Evolutionary conservation across 2,329 filamentous ascomycete species (phyloP), one percentile per base, ranked within the genome.

Genomic region (Microsporum canis): DNA sequence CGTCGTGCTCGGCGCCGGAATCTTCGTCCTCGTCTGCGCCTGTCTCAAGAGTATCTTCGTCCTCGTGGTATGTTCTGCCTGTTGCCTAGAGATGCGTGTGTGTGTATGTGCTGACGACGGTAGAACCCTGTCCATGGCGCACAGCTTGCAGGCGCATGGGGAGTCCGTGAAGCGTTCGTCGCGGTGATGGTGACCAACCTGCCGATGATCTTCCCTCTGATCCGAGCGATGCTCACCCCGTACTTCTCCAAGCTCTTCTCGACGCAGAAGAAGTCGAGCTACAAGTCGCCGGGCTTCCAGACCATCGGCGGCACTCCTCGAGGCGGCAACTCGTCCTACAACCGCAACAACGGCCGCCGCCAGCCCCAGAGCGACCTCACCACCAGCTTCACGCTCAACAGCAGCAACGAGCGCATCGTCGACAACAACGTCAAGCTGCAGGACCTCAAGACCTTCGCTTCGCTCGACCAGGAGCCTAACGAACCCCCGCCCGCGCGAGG

Each of bases 21-120:
- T 79, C 10, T 83, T 84, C 65, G 78, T 83, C 56, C 82, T 81
- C 65, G 75, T 79, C 45, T 78, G 78, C 23, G 80, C 79, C 2
- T 77, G 83, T 60, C 70, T 84, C 6, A 80, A 82, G 47, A 80
- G 78, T 59, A 75, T 81, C 3, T 69, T 81, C 5, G 81, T 83
- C 55, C 61, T 81, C 33, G 77, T 71, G 1, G 74, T 75, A 64
- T 59, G 66, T 59, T n/a, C 5, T 29, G 1, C 2, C n/a, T 47
- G 8, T 53, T 33, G 27, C 23, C 47, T 31, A n/a, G 31, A n/a
- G 10, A 31, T 33, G 10, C 27, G 1, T 53, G n/a, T 53, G 7
- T 62, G 14, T 7, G 14, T 10, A 31, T 59, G 12, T 33, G 72
- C 55, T 57, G 12, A 57, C 31, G 17, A 27, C 49, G 23, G 27